These are phyloP conservation scores for Globisporangium barbulae DNA, from an alignment of 352 stramenopile genomes.

Conservation along the genomic window DNA sequence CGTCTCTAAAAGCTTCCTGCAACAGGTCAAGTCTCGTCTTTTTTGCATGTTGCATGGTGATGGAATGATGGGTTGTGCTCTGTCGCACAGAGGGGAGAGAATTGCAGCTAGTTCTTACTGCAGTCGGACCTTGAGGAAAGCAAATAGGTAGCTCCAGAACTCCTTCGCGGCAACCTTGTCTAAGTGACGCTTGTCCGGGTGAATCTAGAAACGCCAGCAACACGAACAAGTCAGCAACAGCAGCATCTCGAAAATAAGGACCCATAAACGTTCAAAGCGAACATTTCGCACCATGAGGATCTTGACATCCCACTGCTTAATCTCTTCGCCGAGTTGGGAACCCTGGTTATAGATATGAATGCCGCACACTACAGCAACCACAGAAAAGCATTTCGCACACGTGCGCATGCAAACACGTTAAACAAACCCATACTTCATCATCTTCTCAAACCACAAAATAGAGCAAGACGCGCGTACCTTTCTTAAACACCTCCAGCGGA, in stretches of 20 bases:
- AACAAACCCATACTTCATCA: background rate
- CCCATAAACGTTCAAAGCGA: background rate
- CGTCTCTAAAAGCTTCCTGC: background rate
- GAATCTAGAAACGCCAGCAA: slow-evolving; percentile 43
- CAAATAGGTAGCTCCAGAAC: slow-evolving; percentile 90
- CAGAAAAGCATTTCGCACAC: background rate
- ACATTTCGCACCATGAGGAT: slow-evolving; percentile 68
- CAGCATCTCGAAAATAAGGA: background rate
- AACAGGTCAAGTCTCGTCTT: background rate
- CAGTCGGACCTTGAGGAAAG: slow-evolving; percentile 79
- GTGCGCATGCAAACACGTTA: background rate
- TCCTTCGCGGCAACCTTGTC: slow-evolving; percentile 88
- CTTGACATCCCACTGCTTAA: slow-evolving; percentile 90
- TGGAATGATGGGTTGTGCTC: background rate
- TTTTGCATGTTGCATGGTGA: background rate
- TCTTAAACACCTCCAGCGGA: slow-evolving; percentile 89
- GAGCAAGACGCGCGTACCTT: slow-evolving; percentile 38
- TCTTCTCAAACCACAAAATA: background rate
- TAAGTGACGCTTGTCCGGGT: slow-evolving; percentile 89
- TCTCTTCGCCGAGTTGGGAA: slow-evolving; percentile 70
- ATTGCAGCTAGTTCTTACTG: slow-evolving; percentile 39
- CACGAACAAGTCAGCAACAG: background rate
- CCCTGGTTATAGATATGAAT: slow-evolving; percentile 86
- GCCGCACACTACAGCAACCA: slow-evolving; percentile 52
- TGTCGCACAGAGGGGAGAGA: background rate